Evolutionary conservation across 2,329 filamentous ascomycete species (phyloP), one percentile per base, ranked within the genome.

Genomic region (Verruconis gallopava): DNA sequence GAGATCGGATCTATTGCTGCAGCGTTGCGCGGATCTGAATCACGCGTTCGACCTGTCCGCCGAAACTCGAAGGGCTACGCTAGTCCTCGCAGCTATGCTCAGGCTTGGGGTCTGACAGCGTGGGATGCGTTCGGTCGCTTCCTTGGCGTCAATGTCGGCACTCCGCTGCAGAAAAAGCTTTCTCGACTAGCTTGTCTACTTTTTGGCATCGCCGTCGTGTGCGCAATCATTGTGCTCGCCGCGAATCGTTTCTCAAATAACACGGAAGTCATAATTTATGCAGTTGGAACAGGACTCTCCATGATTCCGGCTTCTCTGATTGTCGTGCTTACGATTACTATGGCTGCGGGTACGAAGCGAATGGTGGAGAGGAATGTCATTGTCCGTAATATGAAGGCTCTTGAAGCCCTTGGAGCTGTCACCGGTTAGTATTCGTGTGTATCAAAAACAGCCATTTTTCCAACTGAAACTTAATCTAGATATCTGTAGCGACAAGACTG

Each of bases 161-260:
- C 86, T 2, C 86, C 86, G 1, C 67, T 94, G 37, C 85, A 93
- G 63, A 79, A 81, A 50, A 89, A 85, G 54, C 70, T 94, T 39
- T 85, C 81, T 63, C 85, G 86, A 60, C 79, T 94, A 53, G 85
- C 86, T 20, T 76, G 91, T 35, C 56, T 85, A 3, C 73, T 93
- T 2, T 93, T 93, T 53, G 77, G 70, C 36, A 72, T 85, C 38
- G 86, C 79, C 3, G 71, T 84, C 12, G 51, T 83, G 18, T 79
- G 77, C 47, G 78, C 79, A 5, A 72, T 84, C 49, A 75, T 84
- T 50, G 78, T 82, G 33, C 68, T 81, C 35, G 79, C 67, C 5
- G 73, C 78, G 41, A 83, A 81, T 56, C 55, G 58, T 47, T 63
- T 54, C 51, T 46, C 61, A 17, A 49, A 61, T 22, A 54, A 55